Evolutionary conservation across 441 rosid genomes (phyloP).

Genomic region (Metrosideros polymorpha): DNA sequence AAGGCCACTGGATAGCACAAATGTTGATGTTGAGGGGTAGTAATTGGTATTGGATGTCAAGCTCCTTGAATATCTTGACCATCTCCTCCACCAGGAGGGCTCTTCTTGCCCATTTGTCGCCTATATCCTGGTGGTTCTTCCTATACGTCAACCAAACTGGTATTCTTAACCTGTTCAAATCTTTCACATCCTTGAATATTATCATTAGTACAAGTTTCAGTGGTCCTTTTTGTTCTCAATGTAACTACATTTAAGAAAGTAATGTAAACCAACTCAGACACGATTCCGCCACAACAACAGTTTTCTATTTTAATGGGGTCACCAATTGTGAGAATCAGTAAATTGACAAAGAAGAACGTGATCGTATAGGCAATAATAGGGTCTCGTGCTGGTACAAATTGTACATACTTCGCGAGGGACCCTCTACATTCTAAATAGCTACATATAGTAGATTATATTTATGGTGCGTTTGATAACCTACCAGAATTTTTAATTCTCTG

Average conservation of each 20-base stretch:
- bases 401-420: neutral
- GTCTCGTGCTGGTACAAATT: neutral
- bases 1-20: neutral
- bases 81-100: constrained; percentile 1
- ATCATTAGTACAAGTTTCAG: neutral
- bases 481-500: too few species aligned
- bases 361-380: neutral
- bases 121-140: neutral
- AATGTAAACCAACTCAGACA: neutral
- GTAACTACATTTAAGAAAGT: neutral
- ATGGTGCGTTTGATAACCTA: too few species aligned
- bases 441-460: too few species aligned
- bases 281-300: neutral
- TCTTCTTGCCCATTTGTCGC: neutral
- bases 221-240: neutral
- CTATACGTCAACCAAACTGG: neutral
- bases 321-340: neutral
- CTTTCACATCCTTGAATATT: neutral
- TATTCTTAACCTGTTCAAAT: neutral
- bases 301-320: neutral
- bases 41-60: constrained; percentile 5
- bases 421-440: too few species aligned
- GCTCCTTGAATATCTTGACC: constrained; percentile 1
- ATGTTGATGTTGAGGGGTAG: neutral
- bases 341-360: neutral